Evolutionary conservation across 1,284 basidiomycete species (phyloP), one percentile per base, ranked within the genome.

Genomic region (Sanguinoderma infundibulare): DNA sequence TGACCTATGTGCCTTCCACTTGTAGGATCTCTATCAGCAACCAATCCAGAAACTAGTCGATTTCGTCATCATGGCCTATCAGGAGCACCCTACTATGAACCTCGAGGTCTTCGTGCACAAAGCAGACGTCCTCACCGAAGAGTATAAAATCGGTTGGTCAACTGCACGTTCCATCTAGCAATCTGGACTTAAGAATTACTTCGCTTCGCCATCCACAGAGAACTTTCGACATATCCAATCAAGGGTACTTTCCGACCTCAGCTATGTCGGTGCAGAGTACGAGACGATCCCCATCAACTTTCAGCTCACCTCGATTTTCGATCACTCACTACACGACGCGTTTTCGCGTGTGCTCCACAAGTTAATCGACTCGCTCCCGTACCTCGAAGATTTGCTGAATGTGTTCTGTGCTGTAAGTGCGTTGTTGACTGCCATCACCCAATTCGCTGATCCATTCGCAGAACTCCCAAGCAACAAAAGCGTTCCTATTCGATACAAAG

Each of bases 81-180:
- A 88, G 42, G 32, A 34, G 6, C 95, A 95, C 71, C 92, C 90
- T 6, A 79, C 83, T 47, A 87, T 97, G 62, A 89, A 90, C 63
- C 85, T 98, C 49, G 95, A 98, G 74, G 89, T 98, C 26, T 98
- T 99, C 71, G 92, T 98, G 17, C 97, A 99, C 80, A 99, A 99
- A 77, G 91, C 95, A 17, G 97, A 98, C 75, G 92, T 91, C 42
- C 79, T 97, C 61, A 90, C 93, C 59, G 95, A 96, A 68, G 97
- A 98, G 69, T 96, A 98, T 74, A 90, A 95, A 69, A 87, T 92
- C 60, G 95, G 95, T 95, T 69, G 32, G 86, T 65, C 34, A 20
- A 2, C 9, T 32, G 9, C 10, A 26, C 35, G 5, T 32, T 17
- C 24, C 32, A 0, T 39, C 15, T 15, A 35, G 28, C 36, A 26